These are phyloP conservation scores for Cokeromyces recurvatus DNA, from an alignment of 371 early-diverging fungal genomes.

Conservation along the genomic window DNA sequence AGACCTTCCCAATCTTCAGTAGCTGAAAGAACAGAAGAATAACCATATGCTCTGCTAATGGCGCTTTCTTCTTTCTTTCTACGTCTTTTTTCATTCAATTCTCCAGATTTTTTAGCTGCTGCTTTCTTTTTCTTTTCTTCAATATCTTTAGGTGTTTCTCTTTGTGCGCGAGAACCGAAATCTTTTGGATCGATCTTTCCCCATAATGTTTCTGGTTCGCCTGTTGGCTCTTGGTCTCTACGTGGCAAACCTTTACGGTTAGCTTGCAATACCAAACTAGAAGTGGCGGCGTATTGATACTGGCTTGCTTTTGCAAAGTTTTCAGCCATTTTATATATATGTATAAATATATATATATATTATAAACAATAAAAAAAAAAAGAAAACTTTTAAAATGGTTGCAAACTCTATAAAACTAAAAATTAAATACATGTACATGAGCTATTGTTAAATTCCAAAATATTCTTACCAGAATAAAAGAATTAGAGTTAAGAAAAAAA, in stretches of 20 bases:
- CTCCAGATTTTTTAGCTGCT: constrained; percentile 35
- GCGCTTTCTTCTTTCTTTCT: constrained; percentile 59
- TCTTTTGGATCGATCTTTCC: constrained; percentile 81
- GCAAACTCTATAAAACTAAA: neutral
- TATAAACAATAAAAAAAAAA: constrained; percentile 1
- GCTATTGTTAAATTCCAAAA: too few relatives aligned
- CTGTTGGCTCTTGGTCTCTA: constrained; percentile 90
- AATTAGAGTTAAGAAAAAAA: too few relatives aligned
- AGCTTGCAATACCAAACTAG: constrained; percentile 89
- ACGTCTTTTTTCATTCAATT: constrained; percentile 47
- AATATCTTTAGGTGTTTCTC: constrained; percentile 62
- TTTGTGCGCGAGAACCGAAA: constrained; percentile 81
- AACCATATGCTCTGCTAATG: constrained; percentile 69
- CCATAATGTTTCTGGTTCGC: constrained; percentile 91
- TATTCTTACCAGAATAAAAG: too few relatives aligned
- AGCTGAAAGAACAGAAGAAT: constrained; percentile 79
- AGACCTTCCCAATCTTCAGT: constrained; percentile 88
- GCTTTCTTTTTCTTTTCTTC: constrained; percentile 66
- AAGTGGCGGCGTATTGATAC: constrained; percentile 90
- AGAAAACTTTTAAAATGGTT: constrained; percentile 1
- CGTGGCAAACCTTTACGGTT: constrained; percentile 81
- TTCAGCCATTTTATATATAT: constrained; percentile 59
- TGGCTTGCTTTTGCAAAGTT: constrained; percentile 71
- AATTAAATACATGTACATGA: too few relatives aligned
- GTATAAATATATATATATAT: neutral